Base-by-base conservation (phyloP, 805 yeast species). In the Starmerella potacharoeniae region DNA sequence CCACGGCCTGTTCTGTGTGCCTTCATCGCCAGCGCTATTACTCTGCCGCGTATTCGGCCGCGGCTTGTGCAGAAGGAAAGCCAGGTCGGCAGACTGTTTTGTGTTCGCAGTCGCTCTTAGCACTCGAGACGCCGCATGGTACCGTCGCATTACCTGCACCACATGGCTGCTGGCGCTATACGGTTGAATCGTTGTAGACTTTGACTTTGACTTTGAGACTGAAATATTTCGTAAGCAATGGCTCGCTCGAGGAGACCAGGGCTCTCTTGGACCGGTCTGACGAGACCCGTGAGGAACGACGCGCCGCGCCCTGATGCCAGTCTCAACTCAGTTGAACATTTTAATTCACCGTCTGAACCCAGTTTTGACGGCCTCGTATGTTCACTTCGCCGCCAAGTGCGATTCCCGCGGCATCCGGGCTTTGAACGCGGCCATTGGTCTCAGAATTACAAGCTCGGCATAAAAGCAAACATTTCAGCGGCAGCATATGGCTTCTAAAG, bases 21-120 rank as follows among this genome's bases (percentile, higher is more conserved):
- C 16, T 6, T 16, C 30, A 22, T 46, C 4, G n/a, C 40, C 30
- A 14, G n/a, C 49, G 40, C 30, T 28, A n/a, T 16, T 11, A 7
- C 14, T 11, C 6, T 29, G 39, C 9, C 22, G 34, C 6, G 43
- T 8, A 13, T 22, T 43, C 13, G 46, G 37, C 16, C 8, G 37
- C 13, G 48, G 49, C 22, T 34, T 17, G 14, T 47, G 39, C 3
- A 42, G 49, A n/a, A 53, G 30, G 29, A 53, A 53, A 29, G 53
- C 34, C 28, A 53, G 42, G n/a, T 53, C 56, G n/a, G 43, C 29
- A 17, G 40, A 49, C 10, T 34, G 22, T 14, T 49, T 53, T 14
- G 41, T 7, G 36, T 40, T n/a, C 4, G 31, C 40, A 5, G 17
- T 17, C n/a, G 30, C 39, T 17, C 11, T 31, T 11, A 44, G 36